Evolutionary conservation across 2,329 filamentous ascomycete genomes (phyloP).

Genomic region (Pseudophaeomoniella oleicola): DNA sequence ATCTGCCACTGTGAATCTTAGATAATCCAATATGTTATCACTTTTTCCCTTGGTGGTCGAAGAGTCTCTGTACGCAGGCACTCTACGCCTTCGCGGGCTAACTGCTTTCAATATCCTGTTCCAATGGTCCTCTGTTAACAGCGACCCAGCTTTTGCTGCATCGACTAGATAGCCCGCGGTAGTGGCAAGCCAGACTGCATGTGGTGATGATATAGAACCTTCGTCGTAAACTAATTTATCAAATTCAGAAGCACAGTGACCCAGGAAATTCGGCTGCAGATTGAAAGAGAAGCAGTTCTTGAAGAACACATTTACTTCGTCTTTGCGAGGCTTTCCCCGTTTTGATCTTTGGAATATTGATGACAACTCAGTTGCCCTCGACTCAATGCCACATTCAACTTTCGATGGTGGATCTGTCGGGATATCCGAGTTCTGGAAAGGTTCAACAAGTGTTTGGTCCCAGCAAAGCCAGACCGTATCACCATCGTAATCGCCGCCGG

Average conservation of each 20-base stretch:
- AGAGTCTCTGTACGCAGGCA: conserved; percentile 24
- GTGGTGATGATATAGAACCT: conserved; percentile 20
- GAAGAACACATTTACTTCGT: conserved; percentile 23
- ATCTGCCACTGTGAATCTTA: conserved; percentile 26
- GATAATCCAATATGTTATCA: conserved; percentile 27
- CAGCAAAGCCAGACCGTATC: conserved; percentile 48
- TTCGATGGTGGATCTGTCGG: conserved; percentile 20
- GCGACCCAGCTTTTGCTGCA: conserved; percentile 27
- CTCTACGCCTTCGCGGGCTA: conserved; percentile 13
- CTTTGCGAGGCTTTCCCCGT: not conserved
- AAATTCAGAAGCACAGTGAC: conserved; percentile 34
- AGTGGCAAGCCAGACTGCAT: conserved; percentile 22
- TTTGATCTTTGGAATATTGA: conserved; percentile 5
- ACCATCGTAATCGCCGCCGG: conserved; percentile 52
- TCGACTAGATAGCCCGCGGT: conserved; percentile 32
- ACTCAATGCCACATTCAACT: conserved; percentile 32
- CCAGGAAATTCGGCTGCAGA: conserved; percentile 31
- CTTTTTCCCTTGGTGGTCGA: conserved; percentile 10
- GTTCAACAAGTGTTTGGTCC: conserved; percentile 36
- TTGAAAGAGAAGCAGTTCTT: conserved; percentile 32
- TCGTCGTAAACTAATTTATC: conserved; percentile 39
- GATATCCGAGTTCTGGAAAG: conserved; percentile 38
- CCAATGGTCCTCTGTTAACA: conserved; percentile 25
- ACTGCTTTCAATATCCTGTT: conserved; percentile 18
- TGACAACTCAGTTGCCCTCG: conserved; percentile 17